Conservation (phyloP, 2,329 filamentous ascomycete genomes). For the Chaetomiaceae sp. region DNA sequence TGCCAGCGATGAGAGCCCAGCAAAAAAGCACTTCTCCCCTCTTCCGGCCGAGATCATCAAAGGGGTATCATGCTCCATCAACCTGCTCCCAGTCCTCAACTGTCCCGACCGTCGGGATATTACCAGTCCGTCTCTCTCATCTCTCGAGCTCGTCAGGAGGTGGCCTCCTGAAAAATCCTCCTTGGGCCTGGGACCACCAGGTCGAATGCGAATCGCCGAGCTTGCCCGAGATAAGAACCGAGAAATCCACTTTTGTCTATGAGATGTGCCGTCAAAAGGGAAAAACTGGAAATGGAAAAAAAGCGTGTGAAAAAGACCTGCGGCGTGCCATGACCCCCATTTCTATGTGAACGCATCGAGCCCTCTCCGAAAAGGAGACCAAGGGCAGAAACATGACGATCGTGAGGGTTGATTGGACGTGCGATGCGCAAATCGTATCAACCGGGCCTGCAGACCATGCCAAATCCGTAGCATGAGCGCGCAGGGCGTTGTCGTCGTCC, state of each 20-base stretch:
- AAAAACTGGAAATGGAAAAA: conserved; percentile 22
- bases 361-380: conserved; percentile 30
- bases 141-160: conserved; percentile 19
- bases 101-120: conserved; percentile 25
- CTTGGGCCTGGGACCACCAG: conserved; percentile 15
- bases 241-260: conserved; percentile 65
- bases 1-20: conserved; percentile 16
- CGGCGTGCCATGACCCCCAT: conserved; percentile 33
- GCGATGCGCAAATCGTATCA: conserved; percentile 28
- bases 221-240: conserved; percentile 45
- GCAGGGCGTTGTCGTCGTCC: conserved; percentile 25
- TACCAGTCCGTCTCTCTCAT: conserved; percentile 26
- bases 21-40: conserved; percentile 17
- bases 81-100: conserved; percentile 22
- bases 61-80: conserved; percentile 28
- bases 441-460: conserved; percentile 27
- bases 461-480: conserved; percentile 25
- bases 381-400: conserved; percentile 37
- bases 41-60: conserved; percentile 22
- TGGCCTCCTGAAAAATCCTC: conserved; percentile 13
- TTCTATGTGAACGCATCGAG: conserved; percentile 34
- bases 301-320: conserved; percentile 23
- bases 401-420: conserved; percentile 33
- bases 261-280: conserved; percentile 29
- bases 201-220: conserved; percentile 18